Base-by-base conservation (phyloP, 768 basidiomycete species). In the Pleurotus djamor region DNA sequence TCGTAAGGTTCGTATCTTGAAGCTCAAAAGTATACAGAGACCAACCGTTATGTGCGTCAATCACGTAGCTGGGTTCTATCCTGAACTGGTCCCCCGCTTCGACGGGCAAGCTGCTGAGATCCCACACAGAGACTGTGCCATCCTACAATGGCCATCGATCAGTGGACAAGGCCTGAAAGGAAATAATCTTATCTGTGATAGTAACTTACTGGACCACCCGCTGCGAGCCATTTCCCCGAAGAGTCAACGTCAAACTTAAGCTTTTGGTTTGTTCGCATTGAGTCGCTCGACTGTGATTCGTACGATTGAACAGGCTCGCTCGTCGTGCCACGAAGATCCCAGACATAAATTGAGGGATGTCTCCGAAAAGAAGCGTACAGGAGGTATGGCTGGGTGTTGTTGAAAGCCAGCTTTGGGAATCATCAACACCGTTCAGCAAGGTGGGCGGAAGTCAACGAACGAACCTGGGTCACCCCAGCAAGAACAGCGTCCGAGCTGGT, bases 321-420 rank as follows among this genome's bases (percentile, higher is more conserved):
- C 34, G 80, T 66, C 69, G 88, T 80, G 2, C 81, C 76, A 0
- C 94, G 83, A 4, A 94, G 69, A 68, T 97, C 96, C 89, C 91
- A 97, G 57, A 83, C 78, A 66, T 87, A 88, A 21, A 96, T 78
- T 3, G 67, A 66, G 5, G 76, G 76, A n/a, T 76, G 76, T 10
- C 89, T 79, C 4, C 96, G 82, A 64, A 92, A 95, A 0, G 91
- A 80, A 0, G 90, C 89, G 61, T 91, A 96, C 32, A 98, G 70
- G 0, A 91, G 72, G 59, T 91, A 82, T 0, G 92, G 89, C 45
- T 76, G 73, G 16, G 74, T 72, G 0, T 92, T 91, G 65, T 95
- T 89, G 72, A 95, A 98, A 60, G 82, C 79, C 43, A 94, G 71
- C 92, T 92, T 16, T 33, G 41, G 49, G 32, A n/a, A 43, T 48